Evolutionary conservation across 2,329 filamentous ascomycete species (phyloP), one percentile per base, ranked within the genome.

Genomic region (Endothia cerciana): DNA sequence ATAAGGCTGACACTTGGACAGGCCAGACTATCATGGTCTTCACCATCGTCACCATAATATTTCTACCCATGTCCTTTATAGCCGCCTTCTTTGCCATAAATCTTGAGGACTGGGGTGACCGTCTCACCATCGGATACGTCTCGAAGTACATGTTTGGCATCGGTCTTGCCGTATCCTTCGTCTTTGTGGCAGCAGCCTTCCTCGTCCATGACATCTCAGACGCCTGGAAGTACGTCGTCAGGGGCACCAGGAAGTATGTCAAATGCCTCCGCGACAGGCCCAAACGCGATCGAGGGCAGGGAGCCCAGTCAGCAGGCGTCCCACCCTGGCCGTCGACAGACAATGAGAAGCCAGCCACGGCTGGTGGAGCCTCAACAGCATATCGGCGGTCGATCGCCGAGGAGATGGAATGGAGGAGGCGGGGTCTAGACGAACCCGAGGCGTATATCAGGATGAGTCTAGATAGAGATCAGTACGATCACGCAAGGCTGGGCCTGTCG

Each of bases 31-130:
- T 82, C 47, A 78, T 81, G 75, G 75, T 78, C 0, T 81, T 82
- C 66, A 81, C 80, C 5, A 80, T 81, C 61, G 79, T 81, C 22
- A 81, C 80, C 0, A 80, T 81, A 56, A 69, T 82, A 13, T 82
- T 82, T 67, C 71, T 81, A 60, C 80, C 80, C 49, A 78, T 81
- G 70, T 77, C 77, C 2, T 81, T 81, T 62, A 79, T 81, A 61
- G 78, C 79, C 13, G 75, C 76, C 7, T 78, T 81, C 43, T 80
- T 81, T 69, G 77, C 79, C 7, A 81, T 81, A 69, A 79, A 80
- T 57, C 73, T 81, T 19, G 65, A 71, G n/a, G 78, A 80, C 80
- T 89, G 76, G 83, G 78, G 75, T 40, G 70, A 74, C 7, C 53
- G 51, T 13, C 70, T 75, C 41, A 72, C 70, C 2, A 58, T 75